Percentiles rank a stretch among this genome's conserved stretches.
These are phyloP conservation scores for Pyrenula massariospora DNA, from an alignment of 495 filamentous ascomycete species.

Conservation along the genomic window DNA sequence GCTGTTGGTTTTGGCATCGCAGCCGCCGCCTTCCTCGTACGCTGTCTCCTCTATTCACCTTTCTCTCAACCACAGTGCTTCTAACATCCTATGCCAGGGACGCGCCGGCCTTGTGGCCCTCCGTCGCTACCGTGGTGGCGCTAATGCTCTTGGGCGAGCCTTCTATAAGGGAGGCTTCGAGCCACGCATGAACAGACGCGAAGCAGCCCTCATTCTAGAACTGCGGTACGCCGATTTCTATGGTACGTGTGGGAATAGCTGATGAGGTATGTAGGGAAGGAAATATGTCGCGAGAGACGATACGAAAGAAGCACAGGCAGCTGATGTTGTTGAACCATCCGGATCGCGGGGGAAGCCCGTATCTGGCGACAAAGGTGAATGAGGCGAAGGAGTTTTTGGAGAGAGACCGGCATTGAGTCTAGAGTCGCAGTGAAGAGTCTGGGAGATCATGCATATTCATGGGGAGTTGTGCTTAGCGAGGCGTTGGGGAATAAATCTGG, in stretches of 20 bases:
- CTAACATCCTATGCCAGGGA: conserved; percentile 40
- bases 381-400: conserved; percentile 95
- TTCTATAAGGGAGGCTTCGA: conserved; percentile 99
- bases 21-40: conserved; percentile 65
- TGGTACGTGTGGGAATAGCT: conserved; percentile 1
- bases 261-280: conserved; percentile 50
- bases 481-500: conserved; percentile 7
- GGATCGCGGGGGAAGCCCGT: conserved; percentile 92
- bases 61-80: not conserved
- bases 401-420: conserved; percentile 36
- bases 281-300: conserved; percentile 73
- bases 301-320: conserved; percentile 91
- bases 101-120: conserved; percentile 83
- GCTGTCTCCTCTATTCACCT: conserved; percentile 9
- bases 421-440: too few relatives aligned
- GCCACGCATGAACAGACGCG: conserved; percentile 77
- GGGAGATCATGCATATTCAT: not conserved
- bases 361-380: conserved; percentile 93
- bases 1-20: conserved; percentile 71
- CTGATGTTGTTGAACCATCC: conserved; percentile 98
- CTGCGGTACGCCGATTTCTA: conserved; percentile 54
- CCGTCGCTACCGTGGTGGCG: conserved; percentile 66
- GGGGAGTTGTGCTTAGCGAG: conserved; percentile 9
- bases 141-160: conserved; percentile 68
- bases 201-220: conserved; percentile 85